Evolutionary conservation across 805 yeast species (phyloP).

Genomic region (Cyberlindnera misumaiensis): DNA sequence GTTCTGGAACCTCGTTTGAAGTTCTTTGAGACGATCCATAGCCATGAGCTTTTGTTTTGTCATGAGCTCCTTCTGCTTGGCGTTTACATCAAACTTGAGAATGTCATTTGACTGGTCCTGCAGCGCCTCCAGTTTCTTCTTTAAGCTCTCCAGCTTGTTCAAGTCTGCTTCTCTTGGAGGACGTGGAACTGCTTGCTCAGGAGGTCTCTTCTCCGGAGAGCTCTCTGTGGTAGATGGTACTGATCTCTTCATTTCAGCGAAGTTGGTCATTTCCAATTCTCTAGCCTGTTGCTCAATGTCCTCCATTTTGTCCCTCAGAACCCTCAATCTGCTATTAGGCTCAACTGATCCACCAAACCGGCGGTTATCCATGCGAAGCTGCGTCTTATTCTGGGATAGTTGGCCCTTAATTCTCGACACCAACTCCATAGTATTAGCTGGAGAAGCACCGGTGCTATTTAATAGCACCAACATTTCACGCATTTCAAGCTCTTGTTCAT

Average conservation of each 20-base stretch:
- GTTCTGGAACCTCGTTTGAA: conserved; percentile 61
- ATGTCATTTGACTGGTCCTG: conserved; percentile 75
- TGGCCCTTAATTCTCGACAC: conserved; percentile 33
- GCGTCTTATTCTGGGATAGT: conserved; percentile 32
- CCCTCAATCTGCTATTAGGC: conserved; percentile 70
- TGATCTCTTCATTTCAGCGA: conserved; percentile 39
- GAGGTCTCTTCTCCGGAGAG: conserved; percentile 23
- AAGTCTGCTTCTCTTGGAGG: conserved; percentile 41
- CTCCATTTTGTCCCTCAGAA: conserved; percentile 78
- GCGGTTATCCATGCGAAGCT: conserved; percentile 36
- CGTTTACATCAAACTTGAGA: conserved; percentile 52
- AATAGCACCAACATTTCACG: conserved; percentile 62
- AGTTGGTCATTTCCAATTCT: conserved; percentile 80
- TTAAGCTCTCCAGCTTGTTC: conserved; percentile 45
- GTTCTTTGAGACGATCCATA: conserved; percentile 60
- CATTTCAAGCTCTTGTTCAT: conserved; percentile 70
- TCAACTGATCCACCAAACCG: conserved; percentile 52
- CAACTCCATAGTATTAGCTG: conserved; percentile 28
- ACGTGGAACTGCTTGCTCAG: conserved; percentile 23
- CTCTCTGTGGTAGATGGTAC: conserved; percentile 12
- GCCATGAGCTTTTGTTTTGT: conserved; percentile 58
- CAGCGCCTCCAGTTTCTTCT: conserved; percentile 51
- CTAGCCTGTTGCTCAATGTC: conserved; percentile 78
- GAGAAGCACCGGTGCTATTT: conserved; percentile 36
- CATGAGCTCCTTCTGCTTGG: conserved; percentile 47